These are phyloP conservation scores for Botrytis hyacinthi DNA, from an alignment of 2,329 filamentous ascomycete genomes.

Conservation along the genomic window DNA sequence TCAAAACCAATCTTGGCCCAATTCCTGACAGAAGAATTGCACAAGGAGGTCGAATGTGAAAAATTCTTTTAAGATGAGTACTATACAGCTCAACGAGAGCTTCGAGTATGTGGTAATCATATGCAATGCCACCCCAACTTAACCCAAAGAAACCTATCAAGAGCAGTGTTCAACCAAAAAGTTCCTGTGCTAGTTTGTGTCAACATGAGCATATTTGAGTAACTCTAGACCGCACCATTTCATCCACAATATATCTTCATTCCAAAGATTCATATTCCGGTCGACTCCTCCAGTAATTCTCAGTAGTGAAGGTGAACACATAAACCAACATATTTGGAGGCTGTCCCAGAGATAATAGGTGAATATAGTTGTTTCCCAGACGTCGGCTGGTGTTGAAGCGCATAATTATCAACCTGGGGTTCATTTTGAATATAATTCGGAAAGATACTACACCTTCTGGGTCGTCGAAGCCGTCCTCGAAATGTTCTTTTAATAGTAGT, in stretches of 20 bases:
- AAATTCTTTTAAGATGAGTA: background rate
- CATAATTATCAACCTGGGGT: constrained; percentile 26
- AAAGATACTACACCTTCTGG: constrained; percentile 25
- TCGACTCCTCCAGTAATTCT: constrained; percentile 30
- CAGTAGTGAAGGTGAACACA: constrained; percentile 31
- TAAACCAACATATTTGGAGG: constrained; percentile 30
- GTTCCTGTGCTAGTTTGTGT: constrained; percentile 18
- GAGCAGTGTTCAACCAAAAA: background rate
- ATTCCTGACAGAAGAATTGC: background rate
- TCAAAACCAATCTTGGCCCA: too few species aligned
- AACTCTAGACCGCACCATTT: constrained; percentile 19
- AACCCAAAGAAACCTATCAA: background rate
- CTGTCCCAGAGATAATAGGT: constrained; percentile 37
- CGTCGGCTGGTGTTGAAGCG: constrained; percentile 41
- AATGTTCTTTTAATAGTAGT: background rate
- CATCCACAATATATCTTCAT: too few species aligned
- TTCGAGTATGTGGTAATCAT: background rate
- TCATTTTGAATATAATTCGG: background rate
- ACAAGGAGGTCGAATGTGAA: too few species aligned
- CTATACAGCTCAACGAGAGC: background rate
- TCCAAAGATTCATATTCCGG: too few species aligned
- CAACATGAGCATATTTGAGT: constrained; percentile 24
- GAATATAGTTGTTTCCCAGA: background rate
- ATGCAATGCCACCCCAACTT: background rate
- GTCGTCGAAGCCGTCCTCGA: background rate